Evolutionary conservation across 371 early-diverging fungal genomes (phyloP), one percentile per base, ranked within the genome.

Genomic region (Haplosporangium sp.): DNA sequence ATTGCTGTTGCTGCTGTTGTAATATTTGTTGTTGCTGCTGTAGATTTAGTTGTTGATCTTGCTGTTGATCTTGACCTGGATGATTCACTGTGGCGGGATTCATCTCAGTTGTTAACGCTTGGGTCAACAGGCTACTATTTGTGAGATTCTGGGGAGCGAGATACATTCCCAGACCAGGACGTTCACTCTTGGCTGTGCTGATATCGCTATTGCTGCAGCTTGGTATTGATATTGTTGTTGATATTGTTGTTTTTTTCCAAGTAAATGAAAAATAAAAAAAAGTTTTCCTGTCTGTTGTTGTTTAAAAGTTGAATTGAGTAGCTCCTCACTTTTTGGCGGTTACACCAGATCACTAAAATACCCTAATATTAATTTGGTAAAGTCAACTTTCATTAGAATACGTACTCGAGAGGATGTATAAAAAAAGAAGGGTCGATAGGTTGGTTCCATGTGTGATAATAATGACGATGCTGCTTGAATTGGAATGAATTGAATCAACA

Each of bases 71-170:
- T 35, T 50, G 63, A 5, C 61, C 61, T 4, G 47, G 20, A 61
- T 39, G 55, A 13, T 4, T 17, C 5, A 17, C 8, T 6, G 17
- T 39, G 47, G 57, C 17, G 27, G 45, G 27, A 19, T 61, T 47
- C 35, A 53, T 55, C 42, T 74, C 74, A 2, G 79, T 65, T 10
- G 71, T 57, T 39, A 79, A 56, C 2, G 79, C 71, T 56, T 71
- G 71, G 1, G 74, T 79, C 40, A 79, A 59, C 68, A 79, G 70
- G 52, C 79, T 79, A 53, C 60, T 58, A 44, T 55, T 68, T 38
- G 63, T 13, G 40, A 57, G 63, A 47, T 53, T 71, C 19, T 67
- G 68, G 4, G 72, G 44, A 27, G 72, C 47, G 2, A 71, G 34
- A 42, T 70, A 66, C 71, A 76, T 74, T 34, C 55, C 53, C 55